Evolutionary conservation across 768 basidiomycete species (phyloP).

Genomic region (Crucibulum laeve): DNA sequence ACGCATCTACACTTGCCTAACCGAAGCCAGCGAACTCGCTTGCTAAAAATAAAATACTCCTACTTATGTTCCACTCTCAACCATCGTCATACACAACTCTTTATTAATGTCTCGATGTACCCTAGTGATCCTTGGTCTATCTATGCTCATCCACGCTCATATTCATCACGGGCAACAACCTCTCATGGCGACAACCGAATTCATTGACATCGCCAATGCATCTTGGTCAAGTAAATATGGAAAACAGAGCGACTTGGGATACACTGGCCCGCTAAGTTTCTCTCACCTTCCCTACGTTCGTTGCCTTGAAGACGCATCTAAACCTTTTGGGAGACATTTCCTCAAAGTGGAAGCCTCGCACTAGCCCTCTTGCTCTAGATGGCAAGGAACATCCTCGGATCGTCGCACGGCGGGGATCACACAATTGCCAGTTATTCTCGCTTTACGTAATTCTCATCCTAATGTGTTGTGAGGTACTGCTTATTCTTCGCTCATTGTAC

Average conservation of each 20-base stretch:
- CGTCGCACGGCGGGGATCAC: constrained; percentile 67
- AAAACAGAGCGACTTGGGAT: constrained; percentile 8
- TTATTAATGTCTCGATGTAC: no score
- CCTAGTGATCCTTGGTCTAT: no score
- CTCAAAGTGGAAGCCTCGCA: constrained; percentile 12
- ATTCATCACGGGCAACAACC: not conserved
- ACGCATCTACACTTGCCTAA: no score
- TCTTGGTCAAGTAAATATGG: constrained; percentile 12
- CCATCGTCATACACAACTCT: no score
- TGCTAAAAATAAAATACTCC: no score
- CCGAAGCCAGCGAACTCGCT: no score
- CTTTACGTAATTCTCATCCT: constrained; percentile 19
- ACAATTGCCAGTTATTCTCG: constrained; percentile 52
- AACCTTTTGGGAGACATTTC: constrained; percentile 21
- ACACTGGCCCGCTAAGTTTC: constrained; percentile 33
- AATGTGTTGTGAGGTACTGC: constrained; percentile 49
- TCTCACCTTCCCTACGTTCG: constrained; percentile 58
- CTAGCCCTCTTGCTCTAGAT: constrained; percentile 39
- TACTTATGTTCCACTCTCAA: no score
- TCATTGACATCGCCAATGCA: constrained; percentile 4
- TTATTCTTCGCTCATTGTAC: constrained; percentile 63
- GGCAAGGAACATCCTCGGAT: constrained; percentile 60
- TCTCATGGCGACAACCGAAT: not conserved
- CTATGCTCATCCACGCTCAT: no score
- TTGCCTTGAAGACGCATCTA: constrained; percentile 43